Base-by-base conservation (phyloP, 768 basidiomycete species). In the Tylopilus balloui region DNA sequence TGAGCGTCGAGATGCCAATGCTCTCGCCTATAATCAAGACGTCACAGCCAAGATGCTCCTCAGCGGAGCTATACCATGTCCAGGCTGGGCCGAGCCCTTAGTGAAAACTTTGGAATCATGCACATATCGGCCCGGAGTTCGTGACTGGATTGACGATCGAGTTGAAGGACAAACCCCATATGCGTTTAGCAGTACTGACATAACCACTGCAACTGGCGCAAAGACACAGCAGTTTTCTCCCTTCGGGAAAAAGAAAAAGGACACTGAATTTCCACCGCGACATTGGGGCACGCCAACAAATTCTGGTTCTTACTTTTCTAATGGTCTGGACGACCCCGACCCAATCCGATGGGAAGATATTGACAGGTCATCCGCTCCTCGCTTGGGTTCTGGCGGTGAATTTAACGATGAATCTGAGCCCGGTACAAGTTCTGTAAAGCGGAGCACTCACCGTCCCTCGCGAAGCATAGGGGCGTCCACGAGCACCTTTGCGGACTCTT, bases 1-100 rank as follows among this genome's bases (percentile, higher is more conserved):
- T 14, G 95, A 96, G 68, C 81, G 95, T 32, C 88, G 92, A 61
- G 95, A 99, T 66, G 91, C 92, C 9, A 97, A 96, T 62, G 73
- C 80, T 1, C 75, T 84, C 42, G 94, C 94, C 3, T 96, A 96
- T 61, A 63, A 64, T 34, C 77, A 80, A 3, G 77, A 84, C 46
- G 88, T 93, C 15, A 83, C 85, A 1, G 84, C 76, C 3, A 86
- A 85, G 64, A 77, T 85, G 63, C 79, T 99, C 21, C 81, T 99
- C 14, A 84, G 81, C 32, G 95, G 95, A 6, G 65, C 65, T 10
- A 70, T 96, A 36, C 76, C 81, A 12, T 76, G 82, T 6, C 95
- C 93, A 0, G 69, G 76, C 2, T 98, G 91, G 89, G 85, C 93
- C 1, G 66, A 74, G n/a, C 63, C 74, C 2, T 75, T 99, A 21